These are phyloP conservation scores for Hippophae tibetana DNA, from an alignment of 306 rosid species.

Conservation along the genomic window DNA sequence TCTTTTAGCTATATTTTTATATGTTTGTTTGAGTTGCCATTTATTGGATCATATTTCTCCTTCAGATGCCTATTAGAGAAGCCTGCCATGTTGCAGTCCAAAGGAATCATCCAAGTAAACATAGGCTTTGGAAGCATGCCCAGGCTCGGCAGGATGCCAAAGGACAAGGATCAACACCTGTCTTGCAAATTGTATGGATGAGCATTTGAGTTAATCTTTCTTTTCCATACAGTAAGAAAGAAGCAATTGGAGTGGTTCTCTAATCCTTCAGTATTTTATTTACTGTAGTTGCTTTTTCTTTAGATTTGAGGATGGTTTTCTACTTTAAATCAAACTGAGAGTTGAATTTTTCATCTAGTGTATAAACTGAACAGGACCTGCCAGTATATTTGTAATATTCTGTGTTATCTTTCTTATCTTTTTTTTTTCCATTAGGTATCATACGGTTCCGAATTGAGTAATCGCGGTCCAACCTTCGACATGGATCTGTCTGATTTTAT, in stretches of 20 bases:
- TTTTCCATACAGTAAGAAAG: neutral
- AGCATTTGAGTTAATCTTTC: neutral
- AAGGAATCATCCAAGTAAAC: constrained; percentile 68
- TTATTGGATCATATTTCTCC: constrained; percentile 8
- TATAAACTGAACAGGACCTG: neutral
- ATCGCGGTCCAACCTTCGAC: constrained; percentile 92
- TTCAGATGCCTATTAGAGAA: constrained; percentile 92
- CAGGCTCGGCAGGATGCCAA: constrained; percentile 69
- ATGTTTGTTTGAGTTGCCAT: neutral
- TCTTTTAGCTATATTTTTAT: neutral
- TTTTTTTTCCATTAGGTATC: constrained; percentile 61
- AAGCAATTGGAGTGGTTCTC: neutral
- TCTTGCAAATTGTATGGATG: constrained; percentile 78
- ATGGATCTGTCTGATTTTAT: constrained; percentile 85
- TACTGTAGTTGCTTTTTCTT: too few species aligned
- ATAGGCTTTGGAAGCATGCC: constrained; percentile 91
- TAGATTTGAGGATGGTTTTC: too few species aligned
- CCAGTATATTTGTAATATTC: neutral
- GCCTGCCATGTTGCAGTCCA: constrained; percentile 95
- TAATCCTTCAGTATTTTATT: too few species aligned
- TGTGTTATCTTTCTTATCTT: constrained; percentile 10
- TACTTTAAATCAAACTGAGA: too few species aligned
- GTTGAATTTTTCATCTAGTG: too few species aligned
- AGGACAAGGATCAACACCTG: constrained; percentile 58
- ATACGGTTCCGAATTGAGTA: constrained; percentile 85